Evolutionary conservation across 208 protist genomes (phyloP).

Genomic region (Hexamita inflata): DNA sequence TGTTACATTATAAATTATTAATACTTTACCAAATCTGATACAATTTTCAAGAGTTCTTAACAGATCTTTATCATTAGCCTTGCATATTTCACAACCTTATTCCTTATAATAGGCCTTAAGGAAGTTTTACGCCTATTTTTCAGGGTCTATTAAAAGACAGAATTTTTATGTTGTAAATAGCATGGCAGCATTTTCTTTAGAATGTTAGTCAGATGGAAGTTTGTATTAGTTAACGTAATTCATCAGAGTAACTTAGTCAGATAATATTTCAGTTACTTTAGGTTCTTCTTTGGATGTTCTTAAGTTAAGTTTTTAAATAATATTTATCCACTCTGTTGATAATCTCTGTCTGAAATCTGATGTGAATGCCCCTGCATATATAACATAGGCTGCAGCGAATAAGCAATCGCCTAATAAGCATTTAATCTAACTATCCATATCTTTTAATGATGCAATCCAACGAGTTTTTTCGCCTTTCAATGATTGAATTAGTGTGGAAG

Average conservation of each 20-base stretch:
- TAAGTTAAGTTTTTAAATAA: conserved; percentile 65
- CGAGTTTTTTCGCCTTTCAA: conserved; percentile 79
- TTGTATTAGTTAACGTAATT: conserved; percentile 76
- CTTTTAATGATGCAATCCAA: conserved; percentile 75
- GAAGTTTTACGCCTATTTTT: conserved; percentile 93
- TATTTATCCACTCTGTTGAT: conserved; percentile 64
- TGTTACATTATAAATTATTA: conserved; percentile 90
- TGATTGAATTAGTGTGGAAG: conserved; percentile 72
- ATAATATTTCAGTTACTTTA: conserved; percentile 80
- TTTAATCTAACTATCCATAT: conserved; percentile 60
- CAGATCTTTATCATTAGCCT: conserved; percentile 84
- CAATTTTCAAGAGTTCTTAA: conserved; percentile 82
- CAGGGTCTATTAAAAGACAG: conserved; percentile 92
- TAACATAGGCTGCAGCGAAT: conserved; percentile 77
- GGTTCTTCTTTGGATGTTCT: conserved; percentile 60
- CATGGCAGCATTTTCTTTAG: conserved; percentile 88
- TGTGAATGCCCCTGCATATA: conserved; percentile 83
- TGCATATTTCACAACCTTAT: conserved; percentile 70
- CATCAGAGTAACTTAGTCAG: conserved; percentile 78
- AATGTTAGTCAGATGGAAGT: conserved; percentile 85
- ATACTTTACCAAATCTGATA: conserved; percentile 86
- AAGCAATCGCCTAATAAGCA: conserved; percentile 95
- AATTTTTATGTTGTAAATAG: conserved; percentile 76
- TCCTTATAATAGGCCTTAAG: conserved; percentile 83
- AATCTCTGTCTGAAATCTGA: conserved; percentile 77